Percentiles rank a stretch among this genome's conserved stretches.
These are phyloP conservation scores for Pseudogymnoascus sp. DNA, from an alignment of 2,329 filamentous ascomycete species.

Conservation along the genomic window DNA sequence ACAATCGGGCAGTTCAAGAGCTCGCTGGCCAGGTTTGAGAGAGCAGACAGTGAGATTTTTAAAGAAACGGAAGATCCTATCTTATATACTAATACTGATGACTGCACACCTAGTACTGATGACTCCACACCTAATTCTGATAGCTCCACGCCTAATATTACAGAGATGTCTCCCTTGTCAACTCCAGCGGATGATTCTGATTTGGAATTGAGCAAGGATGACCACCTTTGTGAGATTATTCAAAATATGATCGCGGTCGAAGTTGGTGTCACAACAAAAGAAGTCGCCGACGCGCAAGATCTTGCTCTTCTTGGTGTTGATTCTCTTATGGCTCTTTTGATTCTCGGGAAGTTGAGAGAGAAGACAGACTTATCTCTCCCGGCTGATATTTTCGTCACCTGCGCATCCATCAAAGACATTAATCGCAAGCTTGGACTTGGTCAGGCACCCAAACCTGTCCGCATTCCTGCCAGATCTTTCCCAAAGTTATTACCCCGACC, in stretches of 20 bases:
- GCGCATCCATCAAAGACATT: slow-evolving; percentile 57
- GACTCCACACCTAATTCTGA: slow-evolving; percentile 9
- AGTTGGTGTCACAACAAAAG: slow-evolving; percentile 63
- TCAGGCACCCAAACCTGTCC: slow-evolving; percentile 17
- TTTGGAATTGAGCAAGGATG: slow-evolving; percentile 40
- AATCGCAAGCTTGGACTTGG: slow-evolving; percentile 54
- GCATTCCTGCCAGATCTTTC: slow-evolving; percentile 31
- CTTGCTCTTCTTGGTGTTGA: slow-evolving; percentile 53
- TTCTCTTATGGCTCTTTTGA: slow-evolving; percentile 50
- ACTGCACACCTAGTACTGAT: slow-evolving; percentile 3
- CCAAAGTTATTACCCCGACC: slow-evolving; percentile 9
- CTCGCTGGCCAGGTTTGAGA: slow-evolving; percentile 36
- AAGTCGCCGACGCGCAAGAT: slow-evolving; percentile 48
- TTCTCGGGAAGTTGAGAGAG: slow-evolving; percentile 48
- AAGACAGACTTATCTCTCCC: slow-evolving; percentile 48
- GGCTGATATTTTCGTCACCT: slow-evolving; percentile 53
- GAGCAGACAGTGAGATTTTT: neutral
- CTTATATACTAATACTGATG: neutral
- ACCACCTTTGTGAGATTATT: slow-evolving; percentile 45
- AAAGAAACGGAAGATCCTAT: neutral
- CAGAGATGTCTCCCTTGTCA: slow-evolving; percentile 45
- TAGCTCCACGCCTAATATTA: slow-evolving; percentile 34
- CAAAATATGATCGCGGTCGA: slow-evolving; percentile 63
- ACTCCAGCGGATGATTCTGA: slow-evolving; percentile 47
- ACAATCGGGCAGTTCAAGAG: slow-evolving; percentile 48